phyloP scores from a whole-genome alignment of 768 basidiomycete species.

The Phlebiopsis flavidoalba region DNA sequence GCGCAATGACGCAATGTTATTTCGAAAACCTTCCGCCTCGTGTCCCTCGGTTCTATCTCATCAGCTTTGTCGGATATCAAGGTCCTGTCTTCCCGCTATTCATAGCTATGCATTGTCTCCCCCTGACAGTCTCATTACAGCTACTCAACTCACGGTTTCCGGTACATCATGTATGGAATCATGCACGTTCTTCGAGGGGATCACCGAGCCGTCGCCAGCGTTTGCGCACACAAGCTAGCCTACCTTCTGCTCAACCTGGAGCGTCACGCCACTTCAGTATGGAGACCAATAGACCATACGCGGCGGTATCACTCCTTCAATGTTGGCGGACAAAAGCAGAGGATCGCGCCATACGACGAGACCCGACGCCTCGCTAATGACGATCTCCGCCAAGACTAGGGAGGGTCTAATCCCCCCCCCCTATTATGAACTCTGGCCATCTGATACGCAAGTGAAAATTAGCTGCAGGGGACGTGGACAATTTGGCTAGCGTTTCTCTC shows the following conservation, averaged over 20 bases:
- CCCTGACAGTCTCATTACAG: constrained; percentile 29
- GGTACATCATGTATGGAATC: constrained; percentile 54
- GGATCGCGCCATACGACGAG: constrained; percentile 59
- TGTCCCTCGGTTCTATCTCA: constrained; percentile 49
- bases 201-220: constrained; percentile 28
- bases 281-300: constrained; percentile 79
- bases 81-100: constrained; percentile 19
- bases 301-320: constrained; percentile 62
- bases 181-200: constrained; percentile 54
- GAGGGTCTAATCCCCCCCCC: too few relatives aligned
- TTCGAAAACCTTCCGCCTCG: constrained; percentile 59
- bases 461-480: constrained; percentile 51
- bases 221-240: constrained; percentile 74
- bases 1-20: constrained; percentile 79
- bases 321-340: constrained; percentile 57
- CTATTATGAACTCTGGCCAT: too few relatives aligned
- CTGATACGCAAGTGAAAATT: constrained; percentile 63
- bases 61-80: constrained; percentile 56
- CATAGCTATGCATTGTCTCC: neutral
- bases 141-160: constrained; percentile 74
- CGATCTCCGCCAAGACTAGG: too few relatives aligned
- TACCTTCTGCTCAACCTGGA: constrained; percentile 74
- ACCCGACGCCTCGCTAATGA: constrained; percentile 53
- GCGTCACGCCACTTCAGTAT: constrained; percentile 73
- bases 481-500: constrained; percentile 55